Evolutionary conservation across 1,139 yeast genomes (phyloP), one percentile per base, ranked within the genome.

Genomic region (Protomyces arabidopsidicola): DNA sequence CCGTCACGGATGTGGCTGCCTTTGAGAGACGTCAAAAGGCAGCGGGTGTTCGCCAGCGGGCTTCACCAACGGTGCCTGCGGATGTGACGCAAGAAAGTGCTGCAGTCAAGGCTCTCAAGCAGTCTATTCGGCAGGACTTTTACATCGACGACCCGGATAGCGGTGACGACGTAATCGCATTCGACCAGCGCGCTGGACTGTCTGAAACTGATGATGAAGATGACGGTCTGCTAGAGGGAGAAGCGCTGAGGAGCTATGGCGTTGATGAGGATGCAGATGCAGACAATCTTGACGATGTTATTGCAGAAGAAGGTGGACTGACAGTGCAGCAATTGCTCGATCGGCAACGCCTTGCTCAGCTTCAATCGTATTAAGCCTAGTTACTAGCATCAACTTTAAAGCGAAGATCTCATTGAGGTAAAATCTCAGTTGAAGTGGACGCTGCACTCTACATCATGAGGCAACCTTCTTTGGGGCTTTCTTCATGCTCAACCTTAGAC

Each of bases 191-290:
- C n/a, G 60, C 38, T 5, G 12, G 35, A 12, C 14, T 50, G n/a
- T 12, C 9, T 10, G 56, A 39, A 1, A 51, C 62, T 24, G 62
- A 58, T 31, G 48, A 16, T 5, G 53, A 55, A n/a, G 52, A 22
- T 8, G 61, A 52, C 5, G 61, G 51, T 16, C 35, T 38, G 20
- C 50, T 53, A 9, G 54, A 58, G 6, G 62, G 38, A 18, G 62
- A 58, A n/a, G 62, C 52, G 14, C 62, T 58, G n/a, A 56, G 39
- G 9, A 42, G 53, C 48, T 58, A 58, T 31, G 62, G 62, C 5
- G 62, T 58, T 20, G 56, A 58, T 34, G 62, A 58, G 12, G 56
- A 51, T 8, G 56, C 18, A 10, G 62, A 51, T 24, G 39, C 45
- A 14, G 14, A 55, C 24, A 16, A 24, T 10, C 10, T 58, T 16